phyloP scores from a whole-genome alignment of 192 early-diverging fungal species.

The Pecoramyces ruminantium region DNA sequence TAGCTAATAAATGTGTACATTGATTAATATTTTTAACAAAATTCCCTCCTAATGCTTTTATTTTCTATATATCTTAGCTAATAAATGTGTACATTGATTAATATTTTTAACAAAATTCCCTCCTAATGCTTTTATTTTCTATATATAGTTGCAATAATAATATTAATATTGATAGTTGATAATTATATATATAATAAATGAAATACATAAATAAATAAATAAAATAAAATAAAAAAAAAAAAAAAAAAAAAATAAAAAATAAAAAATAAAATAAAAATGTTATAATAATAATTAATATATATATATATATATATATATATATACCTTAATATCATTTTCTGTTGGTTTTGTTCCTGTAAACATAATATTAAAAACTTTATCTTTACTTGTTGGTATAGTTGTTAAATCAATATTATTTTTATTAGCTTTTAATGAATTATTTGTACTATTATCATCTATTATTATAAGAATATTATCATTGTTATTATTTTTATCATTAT shows the following conservation, averaged over 20 bases:
- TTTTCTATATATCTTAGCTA: slow-evolving; percentile 25
- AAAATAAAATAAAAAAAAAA: slow-evolving; percentile 25
- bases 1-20: slow-evolving; percentile 41
- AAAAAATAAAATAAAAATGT: slow-evolving; percentile 1
- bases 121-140: slow-evolving; percentile 26
- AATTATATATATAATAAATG: too few relatives aligned
- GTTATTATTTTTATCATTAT: too few relatives aligned
- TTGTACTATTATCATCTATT: background rate
- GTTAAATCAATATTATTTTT: background rate
- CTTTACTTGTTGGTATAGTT: background rate
- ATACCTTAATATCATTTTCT: background rate
- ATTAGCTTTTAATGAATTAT: background rate
- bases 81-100: slow-evolving; percentile 37
- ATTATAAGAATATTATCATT: background rate
- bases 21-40: slow-evolving; percentile 19
- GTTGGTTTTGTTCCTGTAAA: slow-evolving; percentile 2
- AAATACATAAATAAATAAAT: slow-evolving; percentile 27
- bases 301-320: slow-evolving; percentile 6
- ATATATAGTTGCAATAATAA: too few relatives aligned
- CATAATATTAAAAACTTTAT: background rate
- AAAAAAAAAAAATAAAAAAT: slow-evolving; percentile 10
- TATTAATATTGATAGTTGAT: too few relatives aligned
- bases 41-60: slow-evolving; percentile 27
- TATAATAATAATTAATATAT: background rate
- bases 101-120: slow-evolving; percentile 23